These are phyloP conservation scores for Aotearoamyces nothofagi DNA, from an alignment of 2,329 filamentous ascomycete genomes.

Conservation along the genomic window DNA sequence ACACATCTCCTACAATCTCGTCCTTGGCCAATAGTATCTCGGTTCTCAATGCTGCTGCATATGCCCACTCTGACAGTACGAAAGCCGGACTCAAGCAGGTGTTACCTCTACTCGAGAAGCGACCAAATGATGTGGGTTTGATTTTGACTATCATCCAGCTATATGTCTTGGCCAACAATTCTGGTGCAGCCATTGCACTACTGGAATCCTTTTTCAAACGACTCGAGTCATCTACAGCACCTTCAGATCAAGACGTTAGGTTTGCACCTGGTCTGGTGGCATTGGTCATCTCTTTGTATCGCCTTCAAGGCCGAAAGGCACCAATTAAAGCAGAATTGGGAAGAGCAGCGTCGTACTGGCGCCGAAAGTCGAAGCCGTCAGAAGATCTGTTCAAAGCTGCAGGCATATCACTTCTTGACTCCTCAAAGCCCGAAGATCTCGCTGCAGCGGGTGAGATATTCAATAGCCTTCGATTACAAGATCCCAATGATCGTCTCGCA, in stretches of 20 bases:
- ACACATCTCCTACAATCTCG: constrained; percentile 31
- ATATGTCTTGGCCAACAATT: constrained; percentile 57
- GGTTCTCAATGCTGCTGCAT: constrained; percentile 60
- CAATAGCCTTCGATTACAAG: constrained; percentile 47
- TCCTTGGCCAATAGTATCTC: constrained; percentile 38
- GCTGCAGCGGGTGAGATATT: constrained; percentile 66
- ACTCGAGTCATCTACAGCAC: constrained; percentile 44
- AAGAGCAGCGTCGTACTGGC: constrained; percentile 73
- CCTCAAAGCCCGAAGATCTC: constrained; percentile 52
- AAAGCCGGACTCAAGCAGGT: constrained; percentile 57
- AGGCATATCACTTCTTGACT: constrained; percentile 69
- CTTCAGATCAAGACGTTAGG: constrained; percentile 50
- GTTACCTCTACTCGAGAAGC: constrained; percentile 51
- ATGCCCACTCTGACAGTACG: constrained; percentile 45
- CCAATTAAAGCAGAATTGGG: constrained; percentile 60
- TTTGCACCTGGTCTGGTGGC: constrained; percentile 78
- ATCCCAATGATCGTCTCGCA: constrained; percentile 53
- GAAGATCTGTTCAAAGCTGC: constrained; percentile 65
- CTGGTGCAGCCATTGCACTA: constrained; percentile 56
- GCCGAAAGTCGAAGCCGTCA: constrained; percentile 39
- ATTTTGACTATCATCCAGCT: constrained; percentile 69
- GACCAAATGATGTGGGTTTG: constrained; percentile 69
- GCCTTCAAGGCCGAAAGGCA: constrained; percentile 54
- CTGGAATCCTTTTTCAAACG: constrained; percentile 62
- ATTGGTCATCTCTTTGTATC: constrained; percentile 65